Evolutionary conservation across 257 asterid species (phyloP), one percentile per base, ranked within the genome.

Genomic region (Craterostigma plantagineum): DNA sequence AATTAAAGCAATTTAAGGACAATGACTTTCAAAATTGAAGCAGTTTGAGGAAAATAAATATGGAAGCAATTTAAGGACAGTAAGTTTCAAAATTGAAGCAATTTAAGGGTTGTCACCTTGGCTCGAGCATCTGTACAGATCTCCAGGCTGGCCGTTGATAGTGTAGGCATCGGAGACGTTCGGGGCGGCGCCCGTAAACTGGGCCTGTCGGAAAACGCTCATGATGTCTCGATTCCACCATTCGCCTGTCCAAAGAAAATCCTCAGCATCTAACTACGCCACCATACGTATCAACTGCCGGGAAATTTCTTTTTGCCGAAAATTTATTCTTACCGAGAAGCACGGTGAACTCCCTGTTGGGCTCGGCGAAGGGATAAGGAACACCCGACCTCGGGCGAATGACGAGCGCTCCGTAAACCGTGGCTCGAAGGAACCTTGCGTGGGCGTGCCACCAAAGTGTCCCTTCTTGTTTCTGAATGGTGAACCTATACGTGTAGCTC

Each of bases 91-190:
- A n/a, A n/a, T n/a, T n/a, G n/a, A n/a, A 23, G 30, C 30, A 23
- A 23, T 23, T 23, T 23, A n/a, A n/a, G n/a, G n/a, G n/a, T 23
- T 2, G 30, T 33, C 13, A 68, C 76, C 76, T 69, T 64, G 54
- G 33, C 58, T 64, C 7, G 76, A 69, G 62, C 76, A 69, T 68
- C 71, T 55, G 53, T 80, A 76, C 4, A 80, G 62, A 47, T 71
- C 81, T 50, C 91, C 93, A 0, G 91, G 91, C 38, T 80, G 91
- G 38, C 92, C 92, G 36, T 79, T 79, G 59, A 79, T 75, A 23
- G 92, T 79, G 58, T 66, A 79, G 14, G 92, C 93, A 61, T 80
- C 69, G 2, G 85, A 80, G 30, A 50, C 65, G 60, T 76, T 76
- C 10, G 93, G 93, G 56, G 91, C 79, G 23, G 75, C 81, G 30